Evolutionary conservation across 2,329 filamentous ascomycete genomes (phyloP), one percentile per base, ranked within the genome.

Genomic region (Neonectria coccinea): DNA sequence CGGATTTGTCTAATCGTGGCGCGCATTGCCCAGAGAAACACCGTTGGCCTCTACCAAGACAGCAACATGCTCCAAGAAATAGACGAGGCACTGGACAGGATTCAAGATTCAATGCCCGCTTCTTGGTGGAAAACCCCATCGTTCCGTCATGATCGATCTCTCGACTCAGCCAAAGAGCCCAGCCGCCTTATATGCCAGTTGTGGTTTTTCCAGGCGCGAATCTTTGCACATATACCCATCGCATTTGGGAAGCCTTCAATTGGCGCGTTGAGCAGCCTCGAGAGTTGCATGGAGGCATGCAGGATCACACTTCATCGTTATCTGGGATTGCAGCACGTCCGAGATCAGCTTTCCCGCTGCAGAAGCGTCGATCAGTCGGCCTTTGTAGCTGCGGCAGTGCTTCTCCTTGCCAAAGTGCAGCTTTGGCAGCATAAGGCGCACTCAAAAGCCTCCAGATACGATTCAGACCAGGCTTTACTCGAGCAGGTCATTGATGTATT

Each of bases 131-230:
- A 29, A 42, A 12, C 18, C 11, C 66, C 66, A 3, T 52, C 59
- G 4, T 58, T 67, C 16, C n/a, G 48, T 16, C 59, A 45, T 25
- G 62, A 56, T 45, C 47, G 53, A 50, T 36, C 59, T 47, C 56
- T 65, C 3, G 63, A 63, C 20, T 63, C 59, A 14, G 48, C 63
- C 10, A 54, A 41, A 22, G 65, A 62, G 2, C 56, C 59, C 1
- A 64, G 65, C 29, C 59, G 66, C 2, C 39, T 67, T 2, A 54
- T 66, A 27, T 67, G 59, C 14, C 66, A 67, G 48, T 39, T 66
- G 25, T 67, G 66, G 66, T 66, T 63, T 53, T 65, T 61, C 20
- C 59, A 67, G 50, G 66, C 62, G 11, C 56, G 56, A 14, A 54
- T 56, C 10, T 66, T 56, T 44, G 50, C 56, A 0, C 59, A 67